phyloP scores from a whole-genome alignment of 1,284 basidiomycete genomes.

The Mycosarcoma mackinlayi region DNA sequence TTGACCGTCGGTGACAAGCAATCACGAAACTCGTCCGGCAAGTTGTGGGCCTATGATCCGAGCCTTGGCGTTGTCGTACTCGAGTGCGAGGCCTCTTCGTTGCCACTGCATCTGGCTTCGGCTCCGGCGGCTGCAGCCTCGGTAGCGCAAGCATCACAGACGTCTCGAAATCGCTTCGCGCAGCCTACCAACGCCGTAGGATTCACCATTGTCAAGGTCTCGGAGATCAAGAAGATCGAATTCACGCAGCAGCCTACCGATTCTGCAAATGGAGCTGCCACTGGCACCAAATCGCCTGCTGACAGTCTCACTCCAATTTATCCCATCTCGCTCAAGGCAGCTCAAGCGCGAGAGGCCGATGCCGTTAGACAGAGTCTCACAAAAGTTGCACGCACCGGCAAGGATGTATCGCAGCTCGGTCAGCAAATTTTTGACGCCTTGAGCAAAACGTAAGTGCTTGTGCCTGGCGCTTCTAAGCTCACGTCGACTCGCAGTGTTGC shows the following conservation, averaged over 20 bases:
- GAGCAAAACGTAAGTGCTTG: conserved; percentile 64
- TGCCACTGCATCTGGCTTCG: conserved; percentile 29
- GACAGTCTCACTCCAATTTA: conserved; percentile 35
- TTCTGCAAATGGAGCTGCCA: conserved; percentile 7
- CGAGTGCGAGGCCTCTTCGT: conserved; percentile 44
- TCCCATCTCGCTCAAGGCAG: conserved; percentile 44
- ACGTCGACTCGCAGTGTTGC: neutral
- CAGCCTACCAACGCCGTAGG: conserved; percentile 38
- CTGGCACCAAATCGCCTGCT: conserved; percentile 8
- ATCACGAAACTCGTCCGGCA: conserved; percentile 45
- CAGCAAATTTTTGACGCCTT: conserved; percentile 64
- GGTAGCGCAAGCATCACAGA: conserved; percentile 40
- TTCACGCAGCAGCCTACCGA: conserved; percentile 18
- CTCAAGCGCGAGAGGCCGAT: conserved; percentile 50
- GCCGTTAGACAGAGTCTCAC: conserved; percentile 49
- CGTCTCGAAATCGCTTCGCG: conserved; percentile 36
- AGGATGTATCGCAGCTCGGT: conserved; percentile 54
- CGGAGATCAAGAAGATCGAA: conserved; percentile 55
- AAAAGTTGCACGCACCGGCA: conserved; percentile 50
- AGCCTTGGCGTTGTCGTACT: conserved; percentile 55
- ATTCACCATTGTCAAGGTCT: conserved; percentile 60
- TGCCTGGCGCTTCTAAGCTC: too few species aligned
- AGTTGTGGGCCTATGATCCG: conserved; percentile 64
- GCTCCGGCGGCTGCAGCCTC: conserved; percentile 51
- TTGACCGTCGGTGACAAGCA: conserved; percentile 45